A percentile compares a stretch with the other conserved stretches of the same genome.
These are phyloP conservation scores for Acrodontium crateriforme DNA, from an alignment of 2,329 filamentous ascomycete genomes.

Conservation along the genomic window DNA sequence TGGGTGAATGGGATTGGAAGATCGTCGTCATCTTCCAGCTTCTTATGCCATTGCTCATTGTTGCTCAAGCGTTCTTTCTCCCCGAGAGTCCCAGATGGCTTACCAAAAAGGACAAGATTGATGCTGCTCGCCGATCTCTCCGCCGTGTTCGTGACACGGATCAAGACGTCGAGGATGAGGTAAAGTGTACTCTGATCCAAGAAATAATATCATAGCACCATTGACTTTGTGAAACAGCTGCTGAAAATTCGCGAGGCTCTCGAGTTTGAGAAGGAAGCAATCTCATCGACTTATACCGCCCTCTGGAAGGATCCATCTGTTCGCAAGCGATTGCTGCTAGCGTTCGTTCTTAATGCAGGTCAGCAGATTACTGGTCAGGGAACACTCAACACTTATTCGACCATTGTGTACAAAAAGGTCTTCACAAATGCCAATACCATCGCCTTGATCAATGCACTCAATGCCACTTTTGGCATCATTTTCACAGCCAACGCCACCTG, in stretches of 20 bases:
- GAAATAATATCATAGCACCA: too few relatives aligned
- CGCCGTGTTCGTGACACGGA: conserved; percentile 49
- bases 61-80: conserved; percentile 48
- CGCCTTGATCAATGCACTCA: conserved; percentile 60
- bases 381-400: conserved; percentile 58
- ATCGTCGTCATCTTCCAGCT: conserved; percentile 62
- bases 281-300: conserved; percentile 47
- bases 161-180: conserved; percentile 54
- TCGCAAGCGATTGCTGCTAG: conserved; percentile 51
- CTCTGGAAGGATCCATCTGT: conserved; percentile 58
- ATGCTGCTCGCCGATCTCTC: conserved; percentile 45
- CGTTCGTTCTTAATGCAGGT: conserved; percentile 53
- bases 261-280: conserved; percentile 58
- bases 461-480: conserved; percentile 57
- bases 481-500: conserved; percentile 62
- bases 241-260: conserved; percentile 52
- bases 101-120: conserved; percentile 47
- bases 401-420: conserved; percentile 60
- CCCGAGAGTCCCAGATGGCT: conserved; percentile 58
- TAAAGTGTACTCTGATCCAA: too few relatives aligned
- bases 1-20: conserved; percentile 59
- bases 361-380: conserved; percentile 62
- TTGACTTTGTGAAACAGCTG: too few relatives aligned
- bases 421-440: conserved; percentile 47
- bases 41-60: conserved; percentile 49